These are phyloP conservation scores for Calonectria fujianensis DNA, from an alignment of 2,329 filamentous ascomycete genomes.

Conservation along the genomic window DNA sequence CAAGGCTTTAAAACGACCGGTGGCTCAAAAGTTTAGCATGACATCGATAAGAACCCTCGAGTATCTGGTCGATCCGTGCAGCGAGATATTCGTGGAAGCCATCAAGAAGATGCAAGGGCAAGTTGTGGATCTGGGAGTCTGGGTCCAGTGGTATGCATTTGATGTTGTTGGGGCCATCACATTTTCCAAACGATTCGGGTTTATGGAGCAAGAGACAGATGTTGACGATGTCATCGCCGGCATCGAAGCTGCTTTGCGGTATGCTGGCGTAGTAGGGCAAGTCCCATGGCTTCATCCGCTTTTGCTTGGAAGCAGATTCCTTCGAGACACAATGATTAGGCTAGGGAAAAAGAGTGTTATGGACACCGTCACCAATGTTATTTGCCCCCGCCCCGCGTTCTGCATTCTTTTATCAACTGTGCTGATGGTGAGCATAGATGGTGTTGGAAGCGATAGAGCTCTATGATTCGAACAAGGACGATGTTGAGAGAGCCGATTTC, in stretches of 20 bases:
- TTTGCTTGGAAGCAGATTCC: neutral
- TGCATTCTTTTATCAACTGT: neutral
- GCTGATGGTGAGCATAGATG: neutral
- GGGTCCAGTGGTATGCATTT: constrained; percentile 74
- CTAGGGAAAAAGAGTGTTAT: neutral
- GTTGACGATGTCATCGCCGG: constrained; percentile 75
- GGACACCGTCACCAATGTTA: neutral
- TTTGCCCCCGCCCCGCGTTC: neutral
- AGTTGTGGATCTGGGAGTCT: constrained; percentile 2
- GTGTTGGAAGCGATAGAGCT: neutral
- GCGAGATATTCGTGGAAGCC: neutral
- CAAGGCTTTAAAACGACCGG: constrained; percentile 2
- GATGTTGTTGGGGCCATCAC: constrained; percentile 78
- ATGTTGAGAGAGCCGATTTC: constrained; percentile 9
- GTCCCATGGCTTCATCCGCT: constrained; percentile 47
- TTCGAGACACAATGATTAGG: neutral
- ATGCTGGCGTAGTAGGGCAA: constrained; percentile 51
- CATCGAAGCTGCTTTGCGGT: constrained; percentile 52
- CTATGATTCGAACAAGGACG: neutral
- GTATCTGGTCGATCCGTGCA: constrained; percentile 8
- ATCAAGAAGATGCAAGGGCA: constrained; percentile 3
- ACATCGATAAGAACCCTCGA: neutral
- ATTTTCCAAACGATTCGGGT: constrained; percentile 76
- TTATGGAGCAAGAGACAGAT: constrained; percentile 76
- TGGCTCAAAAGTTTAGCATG: constrained; percentile 9